Evolutionary conservation across 1,139 yeast species (phyloP).

Genomic region (Lodderomyces elongisporus): DNA sequence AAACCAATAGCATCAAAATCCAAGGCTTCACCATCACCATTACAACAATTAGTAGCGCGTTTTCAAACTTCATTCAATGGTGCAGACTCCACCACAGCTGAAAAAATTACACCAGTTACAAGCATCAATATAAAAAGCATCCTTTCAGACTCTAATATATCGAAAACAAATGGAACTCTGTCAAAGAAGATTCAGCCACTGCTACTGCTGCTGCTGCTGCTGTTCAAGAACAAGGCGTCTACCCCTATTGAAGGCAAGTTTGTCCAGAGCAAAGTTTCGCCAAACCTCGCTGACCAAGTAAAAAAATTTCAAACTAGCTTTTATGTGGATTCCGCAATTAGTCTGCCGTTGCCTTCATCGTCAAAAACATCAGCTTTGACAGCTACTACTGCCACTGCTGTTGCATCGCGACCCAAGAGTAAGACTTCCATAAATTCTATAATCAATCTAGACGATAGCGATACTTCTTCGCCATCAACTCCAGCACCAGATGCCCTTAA

Average conservation of each 20-base stretch:
- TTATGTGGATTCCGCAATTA: conserved; percentile 13
- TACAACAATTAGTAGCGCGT: conserved; percentile 19
- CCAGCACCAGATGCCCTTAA: too few relatives aligned
- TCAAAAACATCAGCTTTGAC: too few relatives aligned
- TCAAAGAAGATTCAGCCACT: background rate
- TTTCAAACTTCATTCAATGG: conserved; percentile 22
- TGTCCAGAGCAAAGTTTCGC: background rate
- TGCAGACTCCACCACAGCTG: conserved; percentile 13
- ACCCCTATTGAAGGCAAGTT: background rate
- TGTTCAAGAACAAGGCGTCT: too few relatives aligned
- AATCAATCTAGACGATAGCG: conserved; percentile 31
- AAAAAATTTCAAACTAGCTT: conserved; percentile 31
- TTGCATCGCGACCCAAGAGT: conserved; percentile 13
- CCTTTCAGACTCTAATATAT: background rate
- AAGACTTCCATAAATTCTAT: conserved; percentile 36
- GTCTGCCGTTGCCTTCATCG: too few relatives aligned
- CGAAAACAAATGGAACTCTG: background rate
- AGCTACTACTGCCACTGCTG: too few relatives aligned
- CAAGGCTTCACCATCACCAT: too few relatives aligned
- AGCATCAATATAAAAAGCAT: background rate
- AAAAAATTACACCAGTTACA: background rate
- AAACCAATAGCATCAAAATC: too few relatives aligned
- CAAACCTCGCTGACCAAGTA: conserved; percentile 17
- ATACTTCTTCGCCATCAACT: conserved; percentile 5
- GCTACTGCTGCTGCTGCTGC: too few relatives aligned